phyloP scores from a whole-genome alignment of 1,284 basidiomycete species.

The Ustilago trichophora region DNA sequence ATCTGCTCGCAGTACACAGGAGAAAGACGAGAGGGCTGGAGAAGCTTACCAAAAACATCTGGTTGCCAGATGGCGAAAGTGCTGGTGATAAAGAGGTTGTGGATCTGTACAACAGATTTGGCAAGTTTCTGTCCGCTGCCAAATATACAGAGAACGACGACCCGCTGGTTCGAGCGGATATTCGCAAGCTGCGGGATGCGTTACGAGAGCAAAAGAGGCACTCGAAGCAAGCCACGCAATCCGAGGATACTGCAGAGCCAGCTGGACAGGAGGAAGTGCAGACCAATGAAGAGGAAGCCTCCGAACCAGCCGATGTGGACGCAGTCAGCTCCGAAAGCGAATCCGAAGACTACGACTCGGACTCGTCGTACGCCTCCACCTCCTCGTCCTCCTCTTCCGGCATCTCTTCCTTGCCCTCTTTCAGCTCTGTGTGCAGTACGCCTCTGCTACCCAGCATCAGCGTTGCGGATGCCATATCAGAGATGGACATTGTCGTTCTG shows the following conservation, averaged over 20 bases:
- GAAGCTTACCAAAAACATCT: constrained; percentile 20
- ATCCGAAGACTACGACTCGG: constrained; percentile 23
- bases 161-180: constrained; percentile 26
- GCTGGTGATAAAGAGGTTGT: constrained; percentile 1
- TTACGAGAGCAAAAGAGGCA: constrained; percentile 8
- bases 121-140: constrained; percentile 18
- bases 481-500: too few relatives aligned
- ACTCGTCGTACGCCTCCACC: too few relatives aligned
- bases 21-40: constrained; percentile 21
- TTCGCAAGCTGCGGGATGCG: constrained; percentile 26
- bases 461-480: too few relatives aligned
- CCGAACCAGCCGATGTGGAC: background rate
- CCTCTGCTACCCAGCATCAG: constrained; percentile 12
- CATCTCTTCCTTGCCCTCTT: constrained; percentile 43
- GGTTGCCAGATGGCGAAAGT: constrained; percentile 1
- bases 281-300: constrained; percentile 2
- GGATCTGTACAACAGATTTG: constrained; percentile 20
- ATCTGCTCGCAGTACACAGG: constrained; percentile 27
- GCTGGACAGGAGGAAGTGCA: background rate
- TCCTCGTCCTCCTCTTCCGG: constrained; percentile 10
- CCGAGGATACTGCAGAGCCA: background rate
- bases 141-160: constrained; percentile 16
- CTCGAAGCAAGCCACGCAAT: background rate
- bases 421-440: constrained; percentile 36
- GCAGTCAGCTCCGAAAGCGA: constrained; percentile 2